A percentile compares a stretch with the other conserved stretches of the same genome.
These are phyloP conservation scores for Chimonanthus praecox DNA, from an alignment of 164 flowering plant genomes.

Conservation along the genomic window DNA sequence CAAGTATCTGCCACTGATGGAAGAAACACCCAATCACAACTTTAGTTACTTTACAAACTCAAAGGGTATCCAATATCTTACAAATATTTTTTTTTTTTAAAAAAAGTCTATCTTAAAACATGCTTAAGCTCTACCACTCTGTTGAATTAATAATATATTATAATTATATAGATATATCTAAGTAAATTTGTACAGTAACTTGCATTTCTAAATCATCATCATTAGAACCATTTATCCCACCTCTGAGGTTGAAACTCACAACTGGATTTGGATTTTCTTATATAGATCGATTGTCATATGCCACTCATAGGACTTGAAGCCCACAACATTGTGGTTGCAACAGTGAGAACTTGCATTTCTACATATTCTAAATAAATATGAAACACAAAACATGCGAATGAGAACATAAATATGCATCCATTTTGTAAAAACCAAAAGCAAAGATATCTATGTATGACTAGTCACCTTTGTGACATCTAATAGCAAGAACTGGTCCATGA, in stretches of 20 bases:
- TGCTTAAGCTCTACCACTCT: too few relatives aligned
- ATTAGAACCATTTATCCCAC: too few relatives aligned
- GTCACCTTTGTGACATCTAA: neutral
- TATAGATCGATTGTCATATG: too few relatives aligned
- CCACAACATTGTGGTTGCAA: too few relatives aligned
- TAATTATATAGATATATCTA: neutral
- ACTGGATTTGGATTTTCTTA: too few relatives aligned
- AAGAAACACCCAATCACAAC: conserved; percentile 10
- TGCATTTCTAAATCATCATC: neutral
- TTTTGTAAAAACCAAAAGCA: neutral
- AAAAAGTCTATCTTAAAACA: too few relatives aligned
- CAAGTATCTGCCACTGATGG: conserved; percentile 44
- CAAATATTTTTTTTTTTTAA: neutral
- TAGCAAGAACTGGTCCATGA: neutral
- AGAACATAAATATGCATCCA: neutral
- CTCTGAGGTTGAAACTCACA: too few relatives aligned
- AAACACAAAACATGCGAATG: too few relatives aligned
- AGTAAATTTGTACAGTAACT: neutral
- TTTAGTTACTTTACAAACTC: neutral
- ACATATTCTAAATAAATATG: neutral
- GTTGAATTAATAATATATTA: neutral
- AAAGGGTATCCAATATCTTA: neutral
- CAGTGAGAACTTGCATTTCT: neutral
- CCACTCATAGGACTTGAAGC: too few relatives aligned
- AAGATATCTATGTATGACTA: neutral